phyloP scores from a whole-genome alignment of 1,139 yeast genomes.

The Tardiomyces digboiensis region DNA sequence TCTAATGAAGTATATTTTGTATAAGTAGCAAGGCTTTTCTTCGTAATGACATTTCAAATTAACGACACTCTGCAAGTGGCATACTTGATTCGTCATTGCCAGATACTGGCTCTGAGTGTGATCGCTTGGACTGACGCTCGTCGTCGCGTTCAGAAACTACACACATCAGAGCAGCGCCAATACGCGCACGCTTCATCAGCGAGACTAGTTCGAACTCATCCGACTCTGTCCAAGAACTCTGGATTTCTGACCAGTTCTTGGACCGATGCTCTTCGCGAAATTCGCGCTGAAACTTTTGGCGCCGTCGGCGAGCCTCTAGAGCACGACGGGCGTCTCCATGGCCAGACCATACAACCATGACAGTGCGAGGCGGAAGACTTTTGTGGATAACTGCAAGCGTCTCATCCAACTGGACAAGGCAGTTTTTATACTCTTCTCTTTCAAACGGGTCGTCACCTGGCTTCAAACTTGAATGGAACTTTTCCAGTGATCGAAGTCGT shows the following conservation, averaged over 20 bases:
- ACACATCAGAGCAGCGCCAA: conserved; percentile 5
- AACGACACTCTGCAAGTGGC: too few relatives aligned
- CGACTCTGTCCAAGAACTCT: conserved; percentile 42
- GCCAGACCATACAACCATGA: conserved; percentile 54
- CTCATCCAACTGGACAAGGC: neutral
- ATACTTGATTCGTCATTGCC: too few relatives aligned
- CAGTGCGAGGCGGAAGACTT: conserved; percentile 46
- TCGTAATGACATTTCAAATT: too few relatives aligned
- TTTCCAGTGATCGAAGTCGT: conserved; percentile 52
- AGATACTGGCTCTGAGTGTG: neutral
- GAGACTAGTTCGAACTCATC: conserved; percentile 32
- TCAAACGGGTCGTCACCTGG: conserved; percentile 1
- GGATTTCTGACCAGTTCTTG: conserved; percentile 36
- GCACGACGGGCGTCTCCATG: conserved; percentile 31
- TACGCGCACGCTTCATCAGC: conserved; percentile 4
- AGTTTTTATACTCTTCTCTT: conserved; percentile 2
- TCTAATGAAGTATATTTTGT: too few relatives aligned
- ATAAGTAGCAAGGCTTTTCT: too few relatives aligned
- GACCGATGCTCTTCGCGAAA: conserved; percentile 36
- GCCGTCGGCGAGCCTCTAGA: neutral
- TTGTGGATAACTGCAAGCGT: conserved; percentile 39
- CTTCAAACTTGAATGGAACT: conserved; percentile 6
- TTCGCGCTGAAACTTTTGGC: conserved; percentile 9
- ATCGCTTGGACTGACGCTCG: neutral
- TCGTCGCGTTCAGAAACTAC: neutral